Evolutionary conservation across 495 filamentous ascomycete genomes (phyloP), one percentile per base, ranked within the genome.

Genomic region (Aspergillus steynii): DNA sequence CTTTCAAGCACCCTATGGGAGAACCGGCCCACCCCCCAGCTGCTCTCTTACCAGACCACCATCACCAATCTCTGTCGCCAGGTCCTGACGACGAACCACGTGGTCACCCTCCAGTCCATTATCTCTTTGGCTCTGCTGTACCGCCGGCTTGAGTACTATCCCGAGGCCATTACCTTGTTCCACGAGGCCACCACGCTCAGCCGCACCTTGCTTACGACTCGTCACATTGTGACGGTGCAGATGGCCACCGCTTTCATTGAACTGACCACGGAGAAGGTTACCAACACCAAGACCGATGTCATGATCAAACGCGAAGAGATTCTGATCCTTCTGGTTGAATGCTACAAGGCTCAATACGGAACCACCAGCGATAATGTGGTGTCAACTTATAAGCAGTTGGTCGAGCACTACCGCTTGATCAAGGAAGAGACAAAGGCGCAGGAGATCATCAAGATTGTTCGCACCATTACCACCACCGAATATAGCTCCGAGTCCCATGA

Each of bases 251-350:
- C 69, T 9, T 78, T 73, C 67, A 63, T 78, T 3, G 71, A 76
- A 4, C 45, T 78, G 26, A 78, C 75, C 14, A 55, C 56, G 0
- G 57, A 62, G 1, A 56, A 59, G 27, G 57, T 73, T 29, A 72
- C 72, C 15, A 65, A 51, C 8, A 64, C 68, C n/a, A 75, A 70
- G 56, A 74, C 72, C 3, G 74, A 76, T 2, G 68, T 78, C 55
- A 78, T 78, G 75, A 50, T 63, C 29, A 66, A 68, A 57, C 68
- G 75, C 4, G 74, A 75, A 61, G 62, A 75, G 59, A 62, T 70
- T 10, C 63, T 75, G 10, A 28, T 69, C 2, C 59, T 76, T 3
- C 54, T 76, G 3, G 58, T 76, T 2, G 74, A 78, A 59, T 69
- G 65, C 64, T 76, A 73, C 66, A 74, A 74, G 61, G 47, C 68